phyloP scores from a whole-genome alignment of 1,284 basidiomycete genomes.

The Grifola frondosa region DNA sequence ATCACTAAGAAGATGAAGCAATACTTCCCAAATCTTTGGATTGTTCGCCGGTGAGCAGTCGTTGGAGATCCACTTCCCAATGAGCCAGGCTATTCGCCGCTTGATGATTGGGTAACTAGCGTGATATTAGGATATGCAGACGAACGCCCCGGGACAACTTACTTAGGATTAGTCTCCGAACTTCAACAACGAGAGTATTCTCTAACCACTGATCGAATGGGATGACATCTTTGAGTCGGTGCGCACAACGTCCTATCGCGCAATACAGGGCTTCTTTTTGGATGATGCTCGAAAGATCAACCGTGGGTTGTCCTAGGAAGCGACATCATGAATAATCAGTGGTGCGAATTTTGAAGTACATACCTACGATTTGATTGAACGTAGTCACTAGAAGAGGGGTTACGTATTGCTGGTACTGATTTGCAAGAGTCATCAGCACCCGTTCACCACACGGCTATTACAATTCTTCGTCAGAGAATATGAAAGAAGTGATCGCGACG shows the following conservation, averaged over 20 bases:
- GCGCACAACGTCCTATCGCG: conserved; percentile 80
- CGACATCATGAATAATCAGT: conserved; percentile 2
- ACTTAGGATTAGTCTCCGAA: conserved; percentile 58
- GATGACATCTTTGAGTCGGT: conserved; percentile 61
- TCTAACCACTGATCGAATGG: conserved; percentile 70
- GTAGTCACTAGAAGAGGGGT: conserved; percentile 66
- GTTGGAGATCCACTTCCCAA: conserved; percentile 82
- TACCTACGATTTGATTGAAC: conserved; percentile 57
- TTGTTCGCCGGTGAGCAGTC: conserved; percentile 62
- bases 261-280: conserved; percentile 89
- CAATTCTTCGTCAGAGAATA: conserved; percentile 7
- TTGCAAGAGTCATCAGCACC: conserved; percentile 77
- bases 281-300: conserved; percentile 63
- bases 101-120: conserved; percentile 83
- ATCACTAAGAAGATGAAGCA: conserved; percentile 73
- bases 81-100: conserved; percentile 85
- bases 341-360: too few relatives aligned
- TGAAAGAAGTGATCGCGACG: not conserved
- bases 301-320: conserved; percentile 48
- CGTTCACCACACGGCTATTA: conserved; percentile 87
- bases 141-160: conserved; percentile 23
- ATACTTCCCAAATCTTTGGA: conserved; percentile 73
- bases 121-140: too few relatives aligned
- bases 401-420: conserved; percentile 74
- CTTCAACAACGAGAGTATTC: conserved; percentile 57